phyloP scores from a whole-genome alignment of 2,329 filamentous ascomycete species.

The Aspergillus sp. region DNA sequence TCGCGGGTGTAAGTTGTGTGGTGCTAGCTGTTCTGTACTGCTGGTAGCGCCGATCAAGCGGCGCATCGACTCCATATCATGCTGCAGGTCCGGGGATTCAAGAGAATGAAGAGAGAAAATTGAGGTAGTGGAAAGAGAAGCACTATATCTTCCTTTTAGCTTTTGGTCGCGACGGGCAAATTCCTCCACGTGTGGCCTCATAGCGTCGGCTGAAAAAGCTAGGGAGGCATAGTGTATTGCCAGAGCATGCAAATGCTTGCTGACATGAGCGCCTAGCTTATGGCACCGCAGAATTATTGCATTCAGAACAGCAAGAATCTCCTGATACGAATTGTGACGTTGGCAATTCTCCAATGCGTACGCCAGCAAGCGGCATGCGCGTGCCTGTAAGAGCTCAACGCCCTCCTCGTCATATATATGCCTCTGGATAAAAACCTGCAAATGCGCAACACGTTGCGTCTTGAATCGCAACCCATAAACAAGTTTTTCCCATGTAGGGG shows the following conservation, averaged over 20 bases:
- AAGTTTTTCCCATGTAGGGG: background rate
- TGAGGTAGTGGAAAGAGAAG: constrained; percentile 23
- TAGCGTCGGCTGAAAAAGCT: constrained; percentile 27
- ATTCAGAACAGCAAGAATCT: constrained; percentile 33
- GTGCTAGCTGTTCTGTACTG: background rate
- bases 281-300: constrained; percentile 30
- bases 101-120: constrained; percentile 20
- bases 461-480: background rate
- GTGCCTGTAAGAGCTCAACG: constrained; percentile 8
- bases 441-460: constrained; percentile 5
- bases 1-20: constrained; percentile 18
- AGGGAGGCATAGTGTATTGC: constrained; percentile 34
- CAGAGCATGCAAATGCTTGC: constrained; percentile 15
- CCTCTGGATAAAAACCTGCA: constrained; percentile 28
- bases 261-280: constrained; percentile 15
- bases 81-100: constrained; percentile 20
- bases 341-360: constrained; percentile 25
- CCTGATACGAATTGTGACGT: constrained; percentile 24
- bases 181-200: constrained; percentile 26
- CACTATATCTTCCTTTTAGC: constrained; percentile 10
- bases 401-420: constrained; percentile 15
- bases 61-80: constrained; percentile 22
- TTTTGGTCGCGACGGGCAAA: constrained; percentile 9
- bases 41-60: constrained; percentile 22
- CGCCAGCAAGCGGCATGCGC: constrained; percentile 12